Evolutionary conservation across 2,329 filamentous ascomycete species (phyloP).

Genomic region (Trichoderma sp.): DNA sequence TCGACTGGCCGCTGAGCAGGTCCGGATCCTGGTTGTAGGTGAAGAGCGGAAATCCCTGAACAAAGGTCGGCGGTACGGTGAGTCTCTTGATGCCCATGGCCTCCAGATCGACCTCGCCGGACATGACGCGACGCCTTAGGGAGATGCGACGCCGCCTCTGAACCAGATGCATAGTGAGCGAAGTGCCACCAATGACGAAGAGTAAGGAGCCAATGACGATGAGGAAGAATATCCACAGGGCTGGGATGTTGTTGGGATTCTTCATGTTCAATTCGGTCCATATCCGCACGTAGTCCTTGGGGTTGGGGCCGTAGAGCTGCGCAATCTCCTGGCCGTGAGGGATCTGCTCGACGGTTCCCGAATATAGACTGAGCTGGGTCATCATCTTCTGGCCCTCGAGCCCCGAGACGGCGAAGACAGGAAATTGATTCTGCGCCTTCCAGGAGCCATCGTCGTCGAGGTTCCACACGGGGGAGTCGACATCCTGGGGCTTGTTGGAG

Average conservation of each 20-base stretch:
- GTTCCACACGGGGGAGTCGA: conserved; percentile 68
- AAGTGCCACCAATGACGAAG: conserved; percentile 67
- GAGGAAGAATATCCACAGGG: conserved; percentile 78
- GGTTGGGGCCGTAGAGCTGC: conserved; percentile 56
- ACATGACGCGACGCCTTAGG: conserved; percentile 69
- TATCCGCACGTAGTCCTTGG: conserved; percentile 62
- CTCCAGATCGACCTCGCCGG: conserved; percentile 84
- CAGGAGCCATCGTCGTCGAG: conserved; percentile 71
- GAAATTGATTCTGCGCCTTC: conserved; percentile 71
- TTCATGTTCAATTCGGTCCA: conserved; percentile 58
- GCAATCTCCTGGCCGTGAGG: conserved; percentile 61
- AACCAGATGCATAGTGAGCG: conserved; percentile 72
- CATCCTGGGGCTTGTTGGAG: conserved; percentile 64
- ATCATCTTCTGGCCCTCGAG: conserved; percentile 68
- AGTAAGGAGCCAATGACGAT: conserved; percentile 73
- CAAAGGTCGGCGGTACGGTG: conserved; percentile 70
- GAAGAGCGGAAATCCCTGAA: conserved; percentile 77
- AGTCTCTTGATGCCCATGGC: conserved; percentile 81
- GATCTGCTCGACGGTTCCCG: conserved; percentile 68
- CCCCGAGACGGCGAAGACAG: conserved; percentile 80
- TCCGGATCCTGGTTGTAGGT: conserved; percentile 67
- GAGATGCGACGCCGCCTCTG: conserved; percentile 70
- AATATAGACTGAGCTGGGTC: conserved; percentile 72
- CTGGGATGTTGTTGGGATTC: conserved; percentile 59
- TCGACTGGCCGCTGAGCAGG: conserved; percentile 40